These are phyloP conservation scores for Phialocephala sp. DNA, from an alignment of 2,329 filamentous ascomycete species.

Conservation along the genomic window DNA sequence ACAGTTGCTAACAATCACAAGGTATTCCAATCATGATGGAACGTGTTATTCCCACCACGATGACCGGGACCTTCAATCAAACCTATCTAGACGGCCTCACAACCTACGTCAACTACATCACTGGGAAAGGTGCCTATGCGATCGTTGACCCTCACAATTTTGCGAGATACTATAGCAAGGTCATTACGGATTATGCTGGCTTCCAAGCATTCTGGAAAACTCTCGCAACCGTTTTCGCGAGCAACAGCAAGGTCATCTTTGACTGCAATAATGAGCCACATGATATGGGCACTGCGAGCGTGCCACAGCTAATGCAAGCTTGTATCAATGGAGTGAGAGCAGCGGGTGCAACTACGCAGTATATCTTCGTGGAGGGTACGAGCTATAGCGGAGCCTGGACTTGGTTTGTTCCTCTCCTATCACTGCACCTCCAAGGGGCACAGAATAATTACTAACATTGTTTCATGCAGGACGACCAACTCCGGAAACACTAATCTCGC, in stretches of 20 bases:
- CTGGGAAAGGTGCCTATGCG: conserved; percentile 52
- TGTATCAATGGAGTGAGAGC: conserved; percentile 51
- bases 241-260: conserved; percentile 46
- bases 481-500: conserved; percentile 51
- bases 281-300: conserved; percentile 48
- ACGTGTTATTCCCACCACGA: conserved; percentile 54
- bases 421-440: neutral
- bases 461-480: conserved; percentile 30
- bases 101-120: conserved; percentile 53
- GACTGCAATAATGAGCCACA: conserved; percentile 55
- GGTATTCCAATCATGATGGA: conserved; percentile 58
- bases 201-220: conserved; percentile 50
- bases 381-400: conserved; percentile 37
- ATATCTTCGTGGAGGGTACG: conserved; percentile 64
- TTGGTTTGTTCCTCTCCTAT: conserved; percentile 21
- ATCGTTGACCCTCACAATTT: conserved; percentile 58
- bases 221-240: conserved; percentile 45
- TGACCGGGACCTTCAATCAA: conserved; percentile 52
- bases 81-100: conserved; percentile 51
- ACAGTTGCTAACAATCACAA: conserved; percentile 49
- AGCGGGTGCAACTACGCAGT: conserved; percentile 54
- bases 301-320: conserved; percentile 51
- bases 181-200: conserved; percentile 45
- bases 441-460: neutral
- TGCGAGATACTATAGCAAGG: conserved; percentile 52